Conservation (phyloP, 352 stramenopile species). For the Phytophthora pini region DNA sequence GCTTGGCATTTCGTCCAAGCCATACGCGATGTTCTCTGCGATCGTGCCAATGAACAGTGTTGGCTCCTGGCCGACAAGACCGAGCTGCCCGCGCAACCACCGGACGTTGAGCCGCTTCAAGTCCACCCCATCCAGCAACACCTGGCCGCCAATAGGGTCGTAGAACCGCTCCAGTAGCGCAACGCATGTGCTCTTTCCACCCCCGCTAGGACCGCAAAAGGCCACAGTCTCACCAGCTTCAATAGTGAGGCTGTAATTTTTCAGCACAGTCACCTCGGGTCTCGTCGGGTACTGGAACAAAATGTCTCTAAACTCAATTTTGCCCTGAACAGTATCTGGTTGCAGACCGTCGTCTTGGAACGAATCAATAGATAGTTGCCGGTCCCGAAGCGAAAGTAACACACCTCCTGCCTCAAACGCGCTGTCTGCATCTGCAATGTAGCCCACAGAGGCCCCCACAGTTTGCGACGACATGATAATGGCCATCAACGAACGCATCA, state of each 20-base stretch:
- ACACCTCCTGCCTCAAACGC: constrained; percentile 34
- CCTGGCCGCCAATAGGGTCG: constrained; percentile 38
- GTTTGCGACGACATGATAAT: constrained; percentile 59
- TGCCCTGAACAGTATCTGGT: constrained; percentile 24
- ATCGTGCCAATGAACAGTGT: constrained; percentile 26
- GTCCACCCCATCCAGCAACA: constrained; percentile 44
- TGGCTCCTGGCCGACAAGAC: constrained; percentile 28
- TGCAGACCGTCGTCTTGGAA: constrained; percentile 26
- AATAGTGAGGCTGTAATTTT: constrained; percentile 43
- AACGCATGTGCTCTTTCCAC: constrained; percentile 48
- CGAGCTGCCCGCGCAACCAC: constrained; percentile 41
- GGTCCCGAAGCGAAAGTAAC: constrained; percentile 29
- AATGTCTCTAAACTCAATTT: constrained; percentile 45
- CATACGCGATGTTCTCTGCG: constrained; percentile 39
- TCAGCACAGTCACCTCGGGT: constrained; percentile 37
- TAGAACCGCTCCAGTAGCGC: constrained; percentile 55
- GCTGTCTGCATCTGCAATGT: constrained; percentile 43
- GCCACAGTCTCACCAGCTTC: constrained; percentile 43
- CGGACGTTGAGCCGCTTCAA: constrained; percentile 39
- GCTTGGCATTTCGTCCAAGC: constrained; percentile 69
- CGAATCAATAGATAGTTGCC: constrained; percentile 30
- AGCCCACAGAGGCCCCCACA: constrained; percentile 35
- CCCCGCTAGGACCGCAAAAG: constrained; percentile 44
- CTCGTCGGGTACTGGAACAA: constrained; percentile 50
- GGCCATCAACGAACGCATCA: constrained; percentile 57